Base-by-base conservation (phyloP, 2,329 filamentous ascomycete genomes). In the Raffaelea albimanens region DNA sequence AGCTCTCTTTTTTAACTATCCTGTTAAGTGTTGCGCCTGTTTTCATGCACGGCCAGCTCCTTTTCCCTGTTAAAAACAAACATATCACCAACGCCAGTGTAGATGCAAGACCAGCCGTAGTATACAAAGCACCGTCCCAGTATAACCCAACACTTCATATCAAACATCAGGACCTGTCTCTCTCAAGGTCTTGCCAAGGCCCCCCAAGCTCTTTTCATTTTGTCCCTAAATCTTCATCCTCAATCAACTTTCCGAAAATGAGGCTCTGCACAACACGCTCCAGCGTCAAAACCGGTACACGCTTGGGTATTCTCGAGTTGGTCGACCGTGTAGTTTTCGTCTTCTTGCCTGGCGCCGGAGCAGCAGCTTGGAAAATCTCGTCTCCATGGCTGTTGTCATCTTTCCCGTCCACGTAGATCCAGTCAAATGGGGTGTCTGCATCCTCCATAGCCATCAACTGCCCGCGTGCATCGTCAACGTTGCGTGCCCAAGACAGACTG, bases 201-300 rank as follows among this genome's bases (percentile, higher is more conserved):
- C n/a, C n/a, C n/a, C n/a, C n/a, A 29, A 29, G 25, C 25, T 29
- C 7, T 38, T 19, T 38, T 16, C 34, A 10, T 38, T 16, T 8
- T 16, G n/a, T 38, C 18, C 54, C 47, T 51, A 70, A 58, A 55
- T 79, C 74, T 13, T 67, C 72, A 44, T 79, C 76, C 52, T 87
- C 83, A 45, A 89, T 77, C 55, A 96, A 66, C 51, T 81, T 78
- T 1, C 90, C 91, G 44, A 95, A 63, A 53, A 98, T 96, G 50
- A 97, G 69, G 63, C 89, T 96, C 70, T 98, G 91, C 47, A 95
- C 82, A 20, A 97, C 80, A 60, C 91, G 80, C 65, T 97, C 91
- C 61, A 94, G 84, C 48, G 82, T 84, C 45, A 95, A 76, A 40
- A 93, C 75, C 52, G 75, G 76, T 34, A 89, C 70, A 51, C 66